phyloP scores from a whole-genome alignment of 2,329 filamentous ascomycete genomes.

The Escovopsis sp. region DNA sequence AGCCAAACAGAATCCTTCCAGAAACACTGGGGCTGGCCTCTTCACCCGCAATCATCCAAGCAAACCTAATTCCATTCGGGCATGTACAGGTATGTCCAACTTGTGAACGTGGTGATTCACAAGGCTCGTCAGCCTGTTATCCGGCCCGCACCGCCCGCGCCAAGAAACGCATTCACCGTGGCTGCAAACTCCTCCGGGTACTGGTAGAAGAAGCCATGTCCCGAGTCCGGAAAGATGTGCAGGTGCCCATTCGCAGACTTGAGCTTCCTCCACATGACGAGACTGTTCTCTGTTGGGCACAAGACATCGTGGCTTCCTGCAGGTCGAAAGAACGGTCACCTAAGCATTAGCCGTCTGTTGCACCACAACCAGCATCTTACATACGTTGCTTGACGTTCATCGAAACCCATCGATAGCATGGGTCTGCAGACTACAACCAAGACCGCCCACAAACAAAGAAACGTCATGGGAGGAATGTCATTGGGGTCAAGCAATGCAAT shows the following conservation, averaged over 20 bases:
- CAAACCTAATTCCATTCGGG: neutral
- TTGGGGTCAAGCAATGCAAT: no score
- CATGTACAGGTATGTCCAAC: conserved; percentile 1
- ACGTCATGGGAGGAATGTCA: neutral
- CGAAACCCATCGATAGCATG: neutral
- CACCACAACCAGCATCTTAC: neutral
- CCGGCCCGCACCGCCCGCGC: neutral
- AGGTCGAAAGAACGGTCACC: neutral
- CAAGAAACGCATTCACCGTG: conserved; percentile 20
- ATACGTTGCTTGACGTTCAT: neutral
- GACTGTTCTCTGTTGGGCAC: conserved; percentile 23
- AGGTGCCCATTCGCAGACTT: conserved; percentile 16
- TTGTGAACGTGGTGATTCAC: neutral
- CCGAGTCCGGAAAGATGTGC: conserved; percentile 21
- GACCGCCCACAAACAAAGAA: neutral
- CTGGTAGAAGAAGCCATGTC: conserved; percentile 22
- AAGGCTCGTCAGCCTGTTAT: conserved; percentile 1
- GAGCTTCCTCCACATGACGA: conserved; percentile 22
- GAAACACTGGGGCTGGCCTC: no score
- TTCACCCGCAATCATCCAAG: no score
- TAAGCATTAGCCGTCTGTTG: neutral
- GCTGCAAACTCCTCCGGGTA: conserved; percentile 18
- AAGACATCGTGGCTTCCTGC: conserved; percentile 21
- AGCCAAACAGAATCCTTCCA: no score
- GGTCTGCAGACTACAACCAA: neutral